These are phyloP conservation scores for Backusella liffmaniae DNA, from an alignment of 192 early-diverging fungal species.

Conservation along the genomic window DNA sequence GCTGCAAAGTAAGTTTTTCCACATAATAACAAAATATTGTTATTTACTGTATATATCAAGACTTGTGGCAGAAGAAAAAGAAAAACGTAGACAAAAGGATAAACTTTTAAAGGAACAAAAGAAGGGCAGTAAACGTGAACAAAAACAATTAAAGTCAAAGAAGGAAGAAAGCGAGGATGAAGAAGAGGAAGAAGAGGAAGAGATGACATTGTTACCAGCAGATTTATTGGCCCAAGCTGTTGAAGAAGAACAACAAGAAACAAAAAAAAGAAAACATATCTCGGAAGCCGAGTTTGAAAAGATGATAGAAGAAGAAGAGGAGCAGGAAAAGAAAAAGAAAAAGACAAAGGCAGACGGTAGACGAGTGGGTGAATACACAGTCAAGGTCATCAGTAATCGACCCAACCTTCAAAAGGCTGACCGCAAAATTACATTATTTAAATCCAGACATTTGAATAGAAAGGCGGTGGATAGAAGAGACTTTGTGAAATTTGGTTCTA, in stretches of 20 bases:
- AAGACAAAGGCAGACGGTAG: slow-evolving; percentile 17
- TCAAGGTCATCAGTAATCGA: slow-evolving; percentile 32
- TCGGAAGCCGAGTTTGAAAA: slow-evolving; percentile 35
- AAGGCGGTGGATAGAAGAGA: slow-evolving; percentile 25
- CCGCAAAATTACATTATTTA: slow-evolving; percentile 10
- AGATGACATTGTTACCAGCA: slow-evolving; percentile 16
- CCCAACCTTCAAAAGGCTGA: slow-evolving; percentile 18
- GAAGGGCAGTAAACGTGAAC: slow-evolving; percentile 21
- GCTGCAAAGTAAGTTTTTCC: slow-evolving; percentile 23
- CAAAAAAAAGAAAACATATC: slow-evolving; percentile 32
- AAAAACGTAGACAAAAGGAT: slow-evolving; percentile 39
- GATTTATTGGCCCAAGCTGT: slow-evolving; percentile 22
- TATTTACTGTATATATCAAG: not conserved
- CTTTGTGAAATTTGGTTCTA: slow-evolving; percentile 19
- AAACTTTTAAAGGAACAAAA: slow-evolving; percentile 38
- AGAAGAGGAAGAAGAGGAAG: not conserved
- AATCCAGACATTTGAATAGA: slow-evolving; percentile 22
- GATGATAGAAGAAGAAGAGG: slow-evolving; percentile 18
- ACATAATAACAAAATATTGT: not conserved
- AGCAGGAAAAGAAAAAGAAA: slow-evolving; percentile 6
- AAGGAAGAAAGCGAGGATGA: not conserved
- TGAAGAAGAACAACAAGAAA: slow-evolving; percentile 23
- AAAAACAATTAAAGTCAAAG: slow-evolving; percentile 9
- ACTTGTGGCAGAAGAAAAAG: slow-evolving; percentile 13
- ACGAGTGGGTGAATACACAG: slow-evolving; percentile 35